These are phyloP conservation scores for Synura sp. DNA, from an alignment of 352 stramenopile genomes.

Conservation along the genomic window DNA sequence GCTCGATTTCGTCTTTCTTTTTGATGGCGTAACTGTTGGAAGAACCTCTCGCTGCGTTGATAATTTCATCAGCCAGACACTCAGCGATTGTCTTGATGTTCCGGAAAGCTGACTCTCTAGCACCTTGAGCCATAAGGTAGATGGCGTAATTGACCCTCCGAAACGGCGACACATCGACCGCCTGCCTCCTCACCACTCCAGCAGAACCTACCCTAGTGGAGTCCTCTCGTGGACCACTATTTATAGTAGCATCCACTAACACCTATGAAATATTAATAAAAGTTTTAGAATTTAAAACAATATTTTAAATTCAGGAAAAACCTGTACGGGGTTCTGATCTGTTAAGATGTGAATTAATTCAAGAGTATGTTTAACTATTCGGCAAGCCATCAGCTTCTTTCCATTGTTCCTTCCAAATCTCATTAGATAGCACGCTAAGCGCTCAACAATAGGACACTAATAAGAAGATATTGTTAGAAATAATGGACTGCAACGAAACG, in stretches of 20 bases:
- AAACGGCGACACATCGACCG: slow-evolving; percentile 99
- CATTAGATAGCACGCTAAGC: slow-evolving; percentile 95
- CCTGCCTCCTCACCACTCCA: slow-evolving; percentile 98
- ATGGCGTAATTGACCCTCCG: slow-evolving; percentile 94
- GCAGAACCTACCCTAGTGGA: slow-evolving; percentile 97
- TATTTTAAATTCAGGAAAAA: slow-evolving; percentile 68
- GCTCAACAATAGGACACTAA: slow-evolving; percentile 97
- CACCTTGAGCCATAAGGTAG: slow-evolving; percentile 95
- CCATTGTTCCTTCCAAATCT: slow-evolving; percentile 96
- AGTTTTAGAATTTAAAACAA: neutral
- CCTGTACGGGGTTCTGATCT: slow-evolving; percentile 98
- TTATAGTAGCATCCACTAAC: slow-evolving; percentile 79
- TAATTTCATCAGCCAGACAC: slow-evolving; percentile 98
- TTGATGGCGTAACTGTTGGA: slow-evolving; percentile 99
- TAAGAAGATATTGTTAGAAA: neutral
- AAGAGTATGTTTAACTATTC: slow-evolving; percentile 97
- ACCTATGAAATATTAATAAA: slow-evolving; percentile 42
- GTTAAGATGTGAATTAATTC: slow-evolving; percentile 99
- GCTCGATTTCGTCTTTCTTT: slow-evolving; percentile 99
- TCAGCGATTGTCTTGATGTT: slow-evolving; percentile 99
- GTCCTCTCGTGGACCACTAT: slow-evolving; percentile 95
- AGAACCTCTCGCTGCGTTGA: slow-evolving; percentile 98
- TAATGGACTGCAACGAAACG: too few relatives aligned
- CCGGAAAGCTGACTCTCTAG: slow-evolving; percentile 95
- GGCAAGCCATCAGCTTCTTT: slow-evolving; percentile 99